Evolutionary conservation across 2,329 filamentous ascomycete genomes (phyloP).

Genomic region (Botryotinia convoluta): DNA sequence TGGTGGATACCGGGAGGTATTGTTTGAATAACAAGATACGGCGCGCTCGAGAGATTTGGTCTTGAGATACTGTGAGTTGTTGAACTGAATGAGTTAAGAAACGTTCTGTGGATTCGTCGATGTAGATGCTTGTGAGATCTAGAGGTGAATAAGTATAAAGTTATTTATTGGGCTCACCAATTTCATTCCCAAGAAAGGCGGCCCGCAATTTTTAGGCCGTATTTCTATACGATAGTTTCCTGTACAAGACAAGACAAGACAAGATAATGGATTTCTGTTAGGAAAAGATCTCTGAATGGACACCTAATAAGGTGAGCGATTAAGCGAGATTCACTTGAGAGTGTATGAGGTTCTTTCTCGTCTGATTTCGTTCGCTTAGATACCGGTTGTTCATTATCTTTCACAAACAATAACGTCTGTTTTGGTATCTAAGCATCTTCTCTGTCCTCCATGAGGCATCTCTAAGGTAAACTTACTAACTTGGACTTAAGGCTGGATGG

Average conservation of each 20-base stretch:
- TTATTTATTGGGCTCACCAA: background rate
- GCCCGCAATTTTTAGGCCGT: background rate
- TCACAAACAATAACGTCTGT: background rate
- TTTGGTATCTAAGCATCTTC: background rate
- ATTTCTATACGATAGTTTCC: background rate
- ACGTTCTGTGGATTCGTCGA: background rate
- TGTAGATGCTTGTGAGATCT: background rate
- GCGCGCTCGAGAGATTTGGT: background rate
- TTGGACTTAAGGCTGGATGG: background rate
- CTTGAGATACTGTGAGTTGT: background rate
- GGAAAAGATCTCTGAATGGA: background rate
- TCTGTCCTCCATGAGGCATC: background rate
- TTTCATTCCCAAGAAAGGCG: no score
- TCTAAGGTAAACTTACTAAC: background rate
- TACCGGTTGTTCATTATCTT: background rate
- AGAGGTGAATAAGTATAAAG: no score
- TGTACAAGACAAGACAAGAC: background rate
- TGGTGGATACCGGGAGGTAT: background rate
- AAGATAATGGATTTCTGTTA: background rate
- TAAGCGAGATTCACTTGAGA: background rate
- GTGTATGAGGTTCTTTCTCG: background rate
- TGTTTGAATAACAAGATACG: background rate
- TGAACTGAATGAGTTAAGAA: background rate
- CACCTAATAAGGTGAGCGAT: background rate
- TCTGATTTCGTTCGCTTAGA: background rate